Conservation (phyloP, 768 basidiomycete genomes). For the Rhodotorula graminis region DNA sequence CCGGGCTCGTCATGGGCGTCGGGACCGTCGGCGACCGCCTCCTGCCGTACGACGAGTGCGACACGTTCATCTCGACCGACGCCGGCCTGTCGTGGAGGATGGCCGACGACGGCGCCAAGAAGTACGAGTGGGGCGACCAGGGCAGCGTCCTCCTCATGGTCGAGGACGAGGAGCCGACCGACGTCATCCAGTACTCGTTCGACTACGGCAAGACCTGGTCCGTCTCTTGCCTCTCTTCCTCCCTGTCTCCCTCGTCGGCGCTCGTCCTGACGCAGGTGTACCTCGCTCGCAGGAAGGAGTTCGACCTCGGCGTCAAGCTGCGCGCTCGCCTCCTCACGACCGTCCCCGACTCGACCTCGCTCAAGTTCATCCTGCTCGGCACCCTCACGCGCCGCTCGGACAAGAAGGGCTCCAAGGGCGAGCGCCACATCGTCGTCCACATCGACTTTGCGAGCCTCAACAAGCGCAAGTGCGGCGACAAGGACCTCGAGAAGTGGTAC, state of each 20-base stretch:
- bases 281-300: conserved; percentile 56
- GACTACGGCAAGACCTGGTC: conserved; percentile 81
- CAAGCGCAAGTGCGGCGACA: conserved; percentile 61
- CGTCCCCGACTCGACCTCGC: conserved; percentile 89
- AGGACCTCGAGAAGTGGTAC: conserved; percentile 84
- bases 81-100: conserved; percentile 82
- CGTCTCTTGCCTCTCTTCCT: conserved; percentile 38
- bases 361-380: conserved; percentile 87
- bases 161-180: conserved; percentile 75
- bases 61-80: conserved; percentile 88
- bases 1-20: conserved; percentile 94
- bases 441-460: conserved; percentile 75
- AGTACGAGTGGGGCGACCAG: conserved; percentile 93
- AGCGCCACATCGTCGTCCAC: conserved; percentile 66
- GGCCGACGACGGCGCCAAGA: conserved; percentile 68
- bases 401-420: conserved; percentile 47
- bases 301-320: conserved; percentile 65
- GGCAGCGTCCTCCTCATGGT: conserved; percentile 73
- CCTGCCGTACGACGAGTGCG: conserved; percentile 71
- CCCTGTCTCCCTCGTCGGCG: not conserved
- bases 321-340: conserved; percentile 76
- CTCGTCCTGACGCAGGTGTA: no score
- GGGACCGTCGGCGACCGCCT: conserved; percentile 73
- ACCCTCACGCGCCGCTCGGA: conserved; percentile 62
- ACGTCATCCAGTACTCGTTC: conserved; percentile 67